Evolutionary conservation across 1,284 basidiomycete genomes (phyloP), one percentile per base, ranked within the genome.

Genomic region (Athelia psychrophila): DNA sequence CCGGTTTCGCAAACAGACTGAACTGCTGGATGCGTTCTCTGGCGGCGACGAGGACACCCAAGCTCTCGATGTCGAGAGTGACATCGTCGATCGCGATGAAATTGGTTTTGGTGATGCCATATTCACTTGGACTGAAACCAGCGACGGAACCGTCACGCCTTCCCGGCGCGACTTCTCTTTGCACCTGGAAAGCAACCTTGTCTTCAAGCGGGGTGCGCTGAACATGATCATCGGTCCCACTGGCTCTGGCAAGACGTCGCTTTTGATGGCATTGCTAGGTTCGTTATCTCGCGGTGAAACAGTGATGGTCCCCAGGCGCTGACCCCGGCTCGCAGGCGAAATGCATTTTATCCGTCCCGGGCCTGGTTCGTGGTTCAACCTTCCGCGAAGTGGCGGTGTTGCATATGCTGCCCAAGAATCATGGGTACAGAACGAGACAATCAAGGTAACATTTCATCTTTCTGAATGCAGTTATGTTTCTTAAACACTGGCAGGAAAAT

Each of bases 171-270:
- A 70, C 55, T 77, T 74, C 64, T 60, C 60, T 16, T 64, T 78
- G 3, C 59, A 60, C 2, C 64, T 77, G 20, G 67, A 72, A 10
- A 56, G 54, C 16, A 72, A 78, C 54, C 59, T 79, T 18, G 64
- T 65, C 2, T 80, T 81, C 62, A 68, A 69, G 38, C 70, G 70
- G 49, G 74, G 75, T 24, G 70, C 73, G 56, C 62, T 81, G 58
- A 78, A 76, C 56, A 60, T 80, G 44, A 71, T 81, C 49, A 69
- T 75, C 24, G 79, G 79, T 20, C 73, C 77, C 0, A 67, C 65
- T 16, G 65, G 65, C 13, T 60, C 51, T 9, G 64, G 63, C 23
- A 63, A 60, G 55, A 57, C 62, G 9, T 52, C 53, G 12, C 44
- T 64, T 15, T 46, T 65, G 8, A 56, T 70, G 60, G 72, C 71